phyloP scores from a whole-genome alignment of 2,329 filamentous ascomycete species.

The Hymenoscyphus salicellus region DNA sequence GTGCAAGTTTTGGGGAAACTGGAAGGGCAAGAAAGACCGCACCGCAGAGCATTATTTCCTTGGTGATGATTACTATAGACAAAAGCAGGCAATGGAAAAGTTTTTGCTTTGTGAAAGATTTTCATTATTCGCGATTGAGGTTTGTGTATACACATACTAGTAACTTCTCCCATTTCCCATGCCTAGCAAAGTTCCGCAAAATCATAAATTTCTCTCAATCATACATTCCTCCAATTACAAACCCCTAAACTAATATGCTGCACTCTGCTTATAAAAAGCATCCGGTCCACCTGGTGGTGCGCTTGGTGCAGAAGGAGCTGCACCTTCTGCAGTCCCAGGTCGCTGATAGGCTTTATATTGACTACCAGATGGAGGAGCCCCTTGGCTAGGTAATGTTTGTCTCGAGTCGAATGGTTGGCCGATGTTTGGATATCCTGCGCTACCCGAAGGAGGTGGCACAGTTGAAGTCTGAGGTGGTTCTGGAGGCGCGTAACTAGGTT shows the following conservation, averaged over 20 bases:
- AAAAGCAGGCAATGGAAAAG: too few species aligned
- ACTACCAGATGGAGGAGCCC: constrained; percentile 21
- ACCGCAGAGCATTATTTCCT: too few species aligned
- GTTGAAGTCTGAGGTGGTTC: constrained; percentile 19
- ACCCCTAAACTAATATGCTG: constrained; percentile 31
- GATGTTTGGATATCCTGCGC: constrained; percentile 28
- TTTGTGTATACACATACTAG: not conserved
- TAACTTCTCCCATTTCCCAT: not conserved
- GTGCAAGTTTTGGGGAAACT: constrained; percentile 48
- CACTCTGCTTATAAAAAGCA: constrained; percentile 54
- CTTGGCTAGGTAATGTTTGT: constrained; percentile 51
- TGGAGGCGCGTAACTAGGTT: constrained; percentile 30
- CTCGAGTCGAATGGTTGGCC: constrained; percentile 48
- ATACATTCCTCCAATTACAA: constrained; percentile 5
- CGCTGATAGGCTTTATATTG: constrained; percentile 58
- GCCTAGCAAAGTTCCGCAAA: not conserved
- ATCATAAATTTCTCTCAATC: constrained; percentile 4
- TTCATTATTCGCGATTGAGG: not conserved
- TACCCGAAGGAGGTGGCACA: constrained; percentile 7
- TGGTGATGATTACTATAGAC: too few species aligned
- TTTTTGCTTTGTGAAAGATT: not conserved
- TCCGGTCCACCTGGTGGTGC: constrained; percentile 42
- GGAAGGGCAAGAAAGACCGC: too few species aligned
- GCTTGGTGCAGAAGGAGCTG: constrained; percentile 41
- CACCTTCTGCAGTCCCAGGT: constrained; percentile 29